Conservation (phyloP, 2,329 filamentous ascomycete species). For the Ascochyta koolunga region DNA sequence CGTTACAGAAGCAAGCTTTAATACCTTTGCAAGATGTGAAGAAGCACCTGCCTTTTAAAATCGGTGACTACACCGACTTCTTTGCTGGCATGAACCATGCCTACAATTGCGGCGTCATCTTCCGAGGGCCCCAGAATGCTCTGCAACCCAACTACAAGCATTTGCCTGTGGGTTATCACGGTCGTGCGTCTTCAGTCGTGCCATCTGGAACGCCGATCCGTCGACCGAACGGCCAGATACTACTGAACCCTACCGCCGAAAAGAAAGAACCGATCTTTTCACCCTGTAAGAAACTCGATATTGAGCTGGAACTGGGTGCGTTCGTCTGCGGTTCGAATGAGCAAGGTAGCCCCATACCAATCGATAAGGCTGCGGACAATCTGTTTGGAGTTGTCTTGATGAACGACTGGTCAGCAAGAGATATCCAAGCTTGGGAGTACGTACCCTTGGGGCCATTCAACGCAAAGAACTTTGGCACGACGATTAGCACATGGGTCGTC, state of each 20-base stretch:
- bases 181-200: constrained; percentile 76
- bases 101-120: constrained; percentile 72
- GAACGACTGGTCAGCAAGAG: constrained; percentile 87
- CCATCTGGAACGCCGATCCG: constrained; percentile 74
- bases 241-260: constrained; percentile 66
- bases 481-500: constrained; percentile 80
- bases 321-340: constrained; percentile 71
- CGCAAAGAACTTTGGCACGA: constrained; percentile 81
- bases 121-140: constrained; percentile 74
- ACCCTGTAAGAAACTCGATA: constrained; percentile 71
- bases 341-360: constrained; percentile 67
- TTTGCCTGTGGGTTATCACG: constrained; percentile 82
- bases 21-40: constrained; percentile 64
- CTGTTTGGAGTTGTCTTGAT: constrained; percentile 82
- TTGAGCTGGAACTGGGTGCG: constrained; percentile 80
- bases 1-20: constrained; percentile 63
- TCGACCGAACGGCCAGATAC: constrained; percentile 77
- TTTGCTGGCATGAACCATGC: constrained; percentile 83
- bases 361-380: constrained; percentile 69
- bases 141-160: constrained; percentile 83
- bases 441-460: constrained; percentile 83
- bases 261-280: constrained; percentile 68
- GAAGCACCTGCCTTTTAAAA: constrained; percentile 75
- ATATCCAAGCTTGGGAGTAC: constrained; percentile 86
- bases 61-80: constrained; percentile 87